Evolutionary conservation across 257 asterid species (phyloP), one percentile per base, ranked within the genome.

Genomic region (Penstemon davidsonii): DNA sequence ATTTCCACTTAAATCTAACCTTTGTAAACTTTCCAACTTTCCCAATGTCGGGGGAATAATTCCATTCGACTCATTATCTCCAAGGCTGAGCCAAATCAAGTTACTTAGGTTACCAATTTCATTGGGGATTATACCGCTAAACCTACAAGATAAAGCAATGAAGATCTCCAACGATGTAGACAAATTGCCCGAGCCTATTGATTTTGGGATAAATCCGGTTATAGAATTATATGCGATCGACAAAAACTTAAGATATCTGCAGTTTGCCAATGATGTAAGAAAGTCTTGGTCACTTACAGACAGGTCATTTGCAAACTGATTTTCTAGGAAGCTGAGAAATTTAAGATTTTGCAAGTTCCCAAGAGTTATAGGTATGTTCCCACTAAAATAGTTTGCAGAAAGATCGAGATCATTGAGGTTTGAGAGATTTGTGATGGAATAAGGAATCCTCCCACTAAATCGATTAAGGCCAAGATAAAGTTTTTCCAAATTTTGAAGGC

Each of bases 21-120:
- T 51, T 67, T 67, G 65, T 45, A 74, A 13, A 4, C 42, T 61
- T 33, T n/a, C 53, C 52, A 74, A 53, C 15, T 54, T 59, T 5
- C 70, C 70, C n/a, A 74, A 8, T 53, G 72, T 41, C 10, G 15
- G 13, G 3, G 74, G 78, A 37, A 74, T 61, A 1, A 38, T 11
- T 4, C 74, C 78, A 3, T 25, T 33, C 19, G 67, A 43, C 8
- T 68, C 47, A 61, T 74, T 74, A 1, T 10, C 0, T 4, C 18
- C 52, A 33, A 74, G 25, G 10, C 18, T 7, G 5, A 74, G 62
- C 65, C 56, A n/a, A 6, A 12, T 13, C 36, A 68, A 42, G 15
- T 50, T 61, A n/a, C 65, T 74, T 45, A 67, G 42, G 37, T 74
- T 74, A 9, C 70, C 68, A 7, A 74, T 19, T 15, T 43, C 61